Percentiles rank a stretch among this genome's conserved stretches.
Evolutionary conservation across 73 alveolate genomes (phyloP).

Genomic region (Tetrahymena malaccensis): DNA sequence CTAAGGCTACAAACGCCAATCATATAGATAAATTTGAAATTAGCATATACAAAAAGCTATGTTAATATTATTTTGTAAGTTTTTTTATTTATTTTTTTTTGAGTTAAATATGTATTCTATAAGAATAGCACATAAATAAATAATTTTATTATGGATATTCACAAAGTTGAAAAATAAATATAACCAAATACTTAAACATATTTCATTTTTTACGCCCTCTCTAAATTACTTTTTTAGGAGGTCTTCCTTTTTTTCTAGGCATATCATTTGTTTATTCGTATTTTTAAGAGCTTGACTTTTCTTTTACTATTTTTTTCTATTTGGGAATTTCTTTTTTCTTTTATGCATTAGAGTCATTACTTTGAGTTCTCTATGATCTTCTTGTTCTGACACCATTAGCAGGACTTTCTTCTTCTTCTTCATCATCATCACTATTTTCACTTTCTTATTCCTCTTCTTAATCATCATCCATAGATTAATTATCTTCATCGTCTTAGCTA

Average conservation of each 20-base stretch:
- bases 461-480: background rate
- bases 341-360: background rate
- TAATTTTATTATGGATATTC: no score
- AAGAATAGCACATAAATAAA: no score
- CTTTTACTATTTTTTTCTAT: background rate
- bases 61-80: no score
- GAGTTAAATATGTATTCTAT: no score
- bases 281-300: background rate
- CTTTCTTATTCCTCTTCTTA: background rate
- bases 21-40: background rate
- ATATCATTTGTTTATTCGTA: background rate
- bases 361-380: background rate
- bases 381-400: background rate
- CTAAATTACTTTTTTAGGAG: background rate
- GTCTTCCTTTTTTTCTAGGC: background rate
- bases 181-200: background rate
- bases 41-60: background rate
- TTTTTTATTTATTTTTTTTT: no score
- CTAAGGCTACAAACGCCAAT: background rate
- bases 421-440: background rate
- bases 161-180: no score
- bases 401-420: background rate
- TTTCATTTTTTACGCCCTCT: background rate
- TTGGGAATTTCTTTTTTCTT: background rate
- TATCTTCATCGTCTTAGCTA: constrained; percentile 1